Evolutionary conservation across 495 filamentous ascomycete genomes (phyloP), one percentile per base, ranked within the genome.

Genomic region (Podospora appendiculata): DNA sequence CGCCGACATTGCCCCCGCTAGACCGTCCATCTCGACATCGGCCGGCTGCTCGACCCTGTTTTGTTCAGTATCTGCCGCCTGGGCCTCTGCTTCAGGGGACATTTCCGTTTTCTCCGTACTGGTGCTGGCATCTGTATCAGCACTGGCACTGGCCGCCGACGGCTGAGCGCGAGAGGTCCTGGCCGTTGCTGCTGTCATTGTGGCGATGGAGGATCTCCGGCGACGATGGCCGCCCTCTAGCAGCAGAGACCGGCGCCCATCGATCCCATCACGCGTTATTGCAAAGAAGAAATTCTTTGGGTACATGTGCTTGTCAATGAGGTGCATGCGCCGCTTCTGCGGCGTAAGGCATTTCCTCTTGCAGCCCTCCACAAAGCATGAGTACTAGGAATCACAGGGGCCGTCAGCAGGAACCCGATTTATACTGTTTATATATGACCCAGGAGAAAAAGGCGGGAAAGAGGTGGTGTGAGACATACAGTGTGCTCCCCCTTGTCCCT

Each of bases 271-370:
- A 57, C 91, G 87, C 0, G 95, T 84, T 33, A 96, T 79, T 18
- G 79, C 82, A 65, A 96, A 97, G 63, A 96, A 92, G 63, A 91
- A 98, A 53, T 88, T 86, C 70, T 81, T 84, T 6, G 92, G 93
- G 66, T 93, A 98, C 74, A 87, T 81, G 60, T 98, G 93, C 69
- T 96, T 96, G 66, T 95, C 92, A 52, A 92, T 88, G 19, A 95
- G 70, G 69, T 98, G 93, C 64, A 88, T 80, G 46, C 85, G 76
- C 44, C 93, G 80, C 66, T 95, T 98, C 55, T 87, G 79, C 5
- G 87, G 83, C 8, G 84, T 90, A 32, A 79, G 84, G 70, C 91
- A 97, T 68, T 90, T 83, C 52, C 85, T 75, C 44, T 95, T 90
- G 61, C 93, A 98, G 43, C 76, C 81, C 60, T 95, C 86, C 13